Evolutionary conservation across 805 yeast species (phyloP), one percentile per base, ranked within the genome.

Genomic region (Wickerhamiella qilinensis): DNA sequence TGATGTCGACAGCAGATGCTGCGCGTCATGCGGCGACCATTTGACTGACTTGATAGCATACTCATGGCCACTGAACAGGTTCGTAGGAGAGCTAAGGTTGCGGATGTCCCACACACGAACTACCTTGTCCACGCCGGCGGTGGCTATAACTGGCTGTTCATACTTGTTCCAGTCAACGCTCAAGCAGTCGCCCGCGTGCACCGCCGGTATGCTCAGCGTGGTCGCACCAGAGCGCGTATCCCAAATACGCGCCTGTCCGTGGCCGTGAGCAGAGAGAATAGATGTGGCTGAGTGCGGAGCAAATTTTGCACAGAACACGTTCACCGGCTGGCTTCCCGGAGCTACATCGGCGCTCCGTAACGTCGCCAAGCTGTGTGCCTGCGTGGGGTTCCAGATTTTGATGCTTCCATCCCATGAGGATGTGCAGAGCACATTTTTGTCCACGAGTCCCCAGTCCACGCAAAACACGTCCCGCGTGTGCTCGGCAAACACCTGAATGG

Each of bases 401-500:
- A 86, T 69, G 0, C 79, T 63, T 0, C 96, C 94, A 56, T 88
- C 97, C 97, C 97, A 88, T 7, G 93, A 78, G 20, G 86, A 70
- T 16, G 88, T 69, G 30, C 78, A 74, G 57, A 88, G 82, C 15
- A 63, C 64, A 3, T 68, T 52, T 58, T 84, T 80, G 45, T 75
- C 78, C 3, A 74, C 69, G 42, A 77, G 53, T 52, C 76, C 78
- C 91, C 91, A 80, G 49, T 72, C 71, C 27, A 80, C 71, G 15
- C 77, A 67, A 44, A 79, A 77, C 8, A 77, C 86, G 53, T 82
- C 93, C 35, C 75, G 63, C 21, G 68, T 58, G 57, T 88, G 98
- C 50, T 82, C 97, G 35, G 69, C 68, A 35, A 44, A 47, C 11
- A 46, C 49, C 22, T 41, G 42, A 14, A 57, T 35, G 11, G 60